A percentile compares a stretch with the other conserved stretches of the same genome.
Conservation (phyloP, 148 eudicot species). For the Pharnaceum exiguum region DNA sequence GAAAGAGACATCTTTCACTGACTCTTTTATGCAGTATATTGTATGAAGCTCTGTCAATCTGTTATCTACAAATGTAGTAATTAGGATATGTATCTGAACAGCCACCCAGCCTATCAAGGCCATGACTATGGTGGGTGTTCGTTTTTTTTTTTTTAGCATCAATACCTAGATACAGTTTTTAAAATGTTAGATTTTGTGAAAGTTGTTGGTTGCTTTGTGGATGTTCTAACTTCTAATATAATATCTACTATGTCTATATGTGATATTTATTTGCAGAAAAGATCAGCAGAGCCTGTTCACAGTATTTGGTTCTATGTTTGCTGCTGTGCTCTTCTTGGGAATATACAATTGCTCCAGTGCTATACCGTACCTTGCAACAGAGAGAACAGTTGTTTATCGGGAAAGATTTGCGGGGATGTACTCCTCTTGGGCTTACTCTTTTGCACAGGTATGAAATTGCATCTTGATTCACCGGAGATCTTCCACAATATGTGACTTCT, state of each 20-base stretch:
- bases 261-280: conserved; percentile 36
- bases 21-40: too few species aligned
- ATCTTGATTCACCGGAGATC: too few species aligned
- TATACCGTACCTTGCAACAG: conserved; percentile 48
- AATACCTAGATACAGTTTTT: not conserved
- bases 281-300: conserved; percentile 62
- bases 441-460: conserved; percentile 93
- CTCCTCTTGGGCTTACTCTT: conserved; percentile 66
- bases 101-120: too few species aligned
- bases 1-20: too few species aligned
- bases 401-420: conserved; percentile 90
- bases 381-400: conserved; percentile 62
- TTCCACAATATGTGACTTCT: too few species aligned
- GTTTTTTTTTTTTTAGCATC: too few species aligned
- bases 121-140: not conserved
- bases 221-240: too few species aligned
- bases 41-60: too few species aligned
- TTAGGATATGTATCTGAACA: too few species aligned
- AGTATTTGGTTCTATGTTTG: conserved; percentile 53
- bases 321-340: conserved; percentile 53
- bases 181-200: not conserved
- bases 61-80: too few species aligned
- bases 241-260: not conserved
- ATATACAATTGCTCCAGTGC: conserved; percentile 42
- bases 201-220: not conserved